Base-by-base conservation (phyloP, 2,329 filamentous ascomycete genomes). In the Fusarium sp. region DNA sequence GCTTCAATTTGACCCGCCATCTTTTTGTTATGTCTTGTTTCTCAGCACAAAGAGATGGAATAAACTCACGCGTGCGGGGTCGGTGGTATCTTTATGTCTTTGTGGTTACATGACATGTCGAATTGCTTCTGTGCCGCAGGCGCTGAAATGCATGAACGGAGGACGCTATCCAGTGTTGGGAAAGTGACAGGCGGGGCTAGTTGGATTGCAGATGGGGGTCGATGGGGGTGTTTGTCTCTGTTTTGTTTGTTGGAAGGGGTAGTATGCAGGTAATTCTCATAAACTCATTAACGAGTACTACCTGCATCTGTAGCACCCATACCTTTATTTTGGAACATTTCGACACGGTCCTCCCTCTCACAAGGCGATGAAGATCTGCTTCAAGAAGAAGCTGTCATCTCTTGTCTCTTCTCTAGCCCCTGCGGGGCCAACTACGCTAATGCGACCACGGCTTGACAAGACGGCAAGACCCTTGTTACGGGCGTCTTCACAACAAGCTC, bases 391-490 rank as follows among this genome's bases (percentile, higher is more conserved):
- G 10, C 19, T 39, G 5, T 21, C 16, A 14, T 56, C 19, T 49
- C 37, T 33, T 38, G 15, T 52, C 42, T n/a, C 25, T 16, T 38
- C 21, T 6, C 15, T 37, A 23, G 31, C 23, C 16, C 23, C 16
- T 31, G 29, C 39, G 27, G 67, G 48, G 68, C 54, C n/a, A 66
- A 71, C 67, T 62, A 45, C 68, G 56, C 68, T 67, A 70, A 71
- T 44, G 63, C 45, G 35, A 18, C 38, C 60, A 66, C 18, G 45
- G 45, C 18, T 58, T 29, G 11, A 31, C 15, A 21, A 18, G 33
- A 35, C 16, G 15, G 8, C 33, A 18, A 23, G 5, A 67, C 18
- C 62, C 64, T 25, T 44, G 54, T 7, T 23, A 7, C 9, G 11
- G 29, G n/a, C 16, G 16, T 41, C 25, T 60, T 38, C 21, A 21